Evolutionary conservation across 306 rosid genomes (phyloP), one percentile per base, ranked within the genome.

Genomic region (Prunus kanzakura): DNA sequence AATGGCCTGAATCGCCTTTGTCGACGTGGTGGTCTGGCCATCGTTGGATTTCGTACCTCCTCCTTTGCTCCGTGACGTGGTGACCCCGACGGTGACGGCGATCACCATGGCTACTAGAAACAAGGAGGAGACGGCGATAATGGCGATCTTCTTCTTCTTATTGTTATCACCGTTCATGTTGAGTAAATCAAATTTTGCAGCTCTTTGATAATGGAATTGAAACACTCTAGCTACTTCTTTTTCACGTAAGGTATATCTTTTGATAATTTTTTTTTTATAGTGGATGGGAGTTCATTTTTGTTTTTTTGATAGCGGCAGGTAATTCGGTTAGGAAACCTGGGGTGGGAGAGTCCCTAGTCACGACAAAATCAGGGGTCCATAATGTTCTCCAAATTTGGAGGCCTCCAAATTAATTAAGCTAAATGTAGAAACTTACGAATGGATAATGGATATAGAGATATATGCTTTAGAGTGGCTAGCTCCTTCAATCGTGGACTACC

Each of bases 61-160:
- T 20, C 18, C 35, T 4, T 32, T 32, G 25, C 8, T 30, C 25
- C 15, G 5, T 30, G 32, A 19, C 2, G 65, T 64, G 29, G 29
- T 66, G 14, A 81, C 79, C 3, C 88, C 84, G 1, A 84, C 84
- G 0, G 87, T 81, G 2, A 81, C 86, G 8, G 88, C 90, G 3
- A 82, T 86, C 18, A 84, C 87, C 89, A 86, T 81, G 15, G 88
- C 88, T 11, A 87, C 81, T 22, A 87, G 55, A 62, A 87, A 72
- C 52, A 84, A 12, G 14, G 81, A 38, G 6, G 84, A 82, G 15
- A 81, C 69, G 20, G 81, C 80, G 14, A 84, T 30, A 9, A 87
- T 47, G 27, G 84, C 86, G 15, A 84, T 46, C 67, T 76, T 87
- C 83, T 76, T 86, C 86, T 76, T 83, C 64, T 58, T 66, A 2